Percentiles rank a stretch among this genome's conserved stretches.
These are phyloP conservation scores for Debaryomyces hansenii DNA, from an alignment of 805 yeast species.

Conservation along the genomic window DNA sequence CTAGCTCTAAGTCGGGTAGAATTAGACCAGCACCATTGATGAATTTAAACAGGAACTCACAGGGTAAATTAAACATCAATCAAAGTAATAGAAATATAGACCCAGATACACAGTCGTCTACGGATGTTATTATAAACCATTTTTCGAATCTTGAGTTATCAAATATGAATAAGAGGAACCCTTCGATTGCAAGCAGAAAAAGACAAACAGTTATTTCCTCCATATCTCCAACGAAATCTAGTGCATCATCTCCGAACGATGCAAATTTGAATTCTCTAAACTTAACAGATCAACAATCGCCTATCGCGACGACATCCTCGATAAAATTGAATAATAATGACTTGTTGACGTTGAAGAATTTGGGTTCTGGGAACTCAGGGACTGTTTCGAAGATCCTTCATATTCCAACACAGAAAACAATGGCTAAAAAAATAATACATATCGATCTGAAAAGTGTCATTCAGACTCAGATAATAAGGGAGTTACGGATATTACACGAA, in stretches of 20 bases:
- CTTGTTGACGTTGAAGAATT: slow-evolving; percentile 66
- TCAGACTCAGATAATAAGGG: slow-evolving; percentile 83
- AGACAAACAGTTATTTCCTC: slow-evolving; percentile 44
- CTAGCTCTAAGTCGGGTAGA: slow-evolving; percentile 8
- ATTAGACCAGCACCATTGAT: slow-evolving; percentile 33
- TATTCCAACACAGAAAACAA: slow-evolving; percentile 79
- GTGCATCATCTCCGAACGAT: slow-evolving; percentile 19
- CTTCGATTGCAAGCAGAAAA: slow-evolving; percentile 16
- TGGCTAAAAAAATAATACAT: slow-evolving; percentile 89
- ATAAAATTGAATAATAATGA: slow-evolving; percentile 51
- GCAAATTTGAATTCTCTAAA: not conserved
- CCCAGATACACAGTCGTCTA: slow-evolving; percentile 21
- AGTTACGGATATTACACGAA: slow-evolving; percentile 86
- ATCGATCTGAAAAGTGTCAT: slow-evolving; percentile 79
- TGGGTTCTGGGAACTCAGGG: slow-evolving; percentile 96
- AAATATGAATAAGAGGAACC: not conserved
- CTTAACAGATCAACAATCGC: slow-evolving; percentile 20
- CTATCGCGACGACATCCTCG: slow-evolving; percentile 33
- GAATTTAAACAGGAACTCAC: slow-evolving; percentile 14
- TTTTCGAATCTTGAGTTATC: slow-evolving; percentile 24
- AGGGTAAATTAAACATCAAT: slow-evolving; percentile 9
- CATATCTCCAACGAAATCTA: slow-evolving; percentile 40
- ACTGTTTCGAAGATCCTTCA: slow-evolving; percentile 87
- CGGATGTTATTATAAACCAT: slow-evolving; percentile 25
- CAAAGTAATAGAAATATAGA: slow-evolving; percentile 21